These are phyloP conservation scores for Trifolium dubium DNA, from an alignment of 306 rosid genomes.

Conservation along the genomic window DNA sequence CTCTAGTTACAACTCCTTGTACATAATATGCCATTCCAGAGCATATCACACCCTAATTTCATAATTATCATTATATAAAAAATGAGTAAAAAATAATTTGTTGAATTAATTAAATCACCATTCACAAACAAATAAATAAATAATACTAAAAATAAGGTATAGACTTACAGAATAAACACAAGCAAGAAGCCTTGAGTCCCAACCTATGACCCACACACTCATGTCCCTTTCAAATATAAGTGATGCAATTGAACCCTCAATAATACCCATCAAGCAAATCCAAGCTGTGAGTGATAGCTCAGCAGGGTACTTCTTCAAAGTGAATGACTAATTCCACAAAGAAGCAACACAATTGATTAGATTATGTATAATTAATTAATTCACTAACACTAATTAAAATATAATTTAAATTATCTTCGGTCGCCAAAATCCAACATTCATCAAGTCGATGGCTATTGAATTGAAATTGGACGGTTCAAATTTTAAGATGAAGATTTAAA, in stretches of 20 bases:
- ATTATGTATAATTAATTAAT: background rate
- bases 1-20: constrained; percentile 82
- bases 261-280: constrained; percentile 73
- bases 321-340: constrained; percentile 64
- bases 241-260: constrained; percentile 77
- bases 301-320: constrained; percentile 90
- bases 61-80: background rate
- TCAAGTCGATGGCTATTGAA: no score
- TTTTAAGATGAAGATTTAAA: no score
- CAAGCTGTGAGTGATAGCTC: constrained; percentile 92
- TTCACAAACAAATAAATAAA: background rate
- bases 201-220: constrained; percentile 81
- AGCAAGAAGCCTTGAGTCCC: constrained; percentile 98
- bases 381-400: background rate
- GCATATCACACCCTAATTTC: constrained; percentile 78
- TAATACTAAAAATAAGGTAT: background rate
- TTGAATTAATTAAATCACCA: constrained; percentile 2
- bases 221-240: constrained; percentile 72
- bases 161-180: constrained; percentile 86
- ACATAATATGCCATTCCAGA: constrained; percentile 94
- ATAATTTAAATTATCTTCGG: no score
- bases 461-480: no score
- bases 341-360: background rate
- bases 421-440: no score
- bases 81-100: background rate